Percentiles rank a stretch among this genome's conserved stretches.
phyloP scores from a whole-genome alignment of 805 yeast genomes.

The Diddensiella santjacobensis region DNA sequence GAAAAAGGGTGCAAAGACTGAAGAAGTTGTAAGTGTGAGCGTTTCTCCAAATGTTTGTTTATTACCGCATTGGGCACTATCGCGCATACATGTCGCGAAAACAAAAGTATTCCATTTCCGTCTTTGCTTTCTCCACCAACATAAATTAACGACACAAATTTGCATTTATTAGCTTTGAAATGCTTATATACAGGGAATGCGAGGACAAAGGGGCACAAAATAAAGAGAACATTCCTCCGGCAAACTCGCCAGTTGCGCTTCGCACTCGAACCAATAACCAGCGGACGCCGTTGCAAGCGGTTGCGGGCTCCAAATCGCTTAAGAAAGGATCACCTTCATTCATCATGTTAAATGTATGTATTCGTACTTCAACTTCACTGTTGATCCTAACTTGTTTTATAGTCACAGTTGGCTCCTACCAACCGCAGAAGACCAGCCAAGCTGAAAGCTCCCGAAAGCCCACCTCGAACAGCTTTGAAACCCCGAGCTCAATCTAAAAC shows the following conservation, averaged over 20 bases:
- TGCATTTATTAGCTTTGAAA: no score
- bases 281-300: constrained; percentile 8
- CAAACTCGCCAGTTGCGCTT: constrained; percentile 18
- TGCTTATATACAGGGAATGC: constrained; percentile 4
- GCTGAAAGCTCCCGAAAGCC: background rate
- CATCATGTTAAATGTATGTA: constrained; percentile 8
- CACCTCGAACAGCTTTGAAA: background rate
- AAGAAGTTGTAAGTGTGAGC: no score
- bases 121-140: no score
- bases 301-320: background rate
- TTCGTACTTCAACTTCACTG: background rate
- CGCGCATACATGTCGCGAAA: no score
- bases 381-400: background rate
- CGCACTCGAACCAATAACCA: background rate
- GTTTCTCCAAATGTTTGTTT: background rate
- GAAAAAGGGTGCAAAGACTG: no score
- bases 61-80: background rate
- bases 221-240: constrained; percentile 24
- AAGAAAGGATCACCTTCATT: background rate
- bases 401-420: constrained; percentile 14
- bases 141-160: no score
- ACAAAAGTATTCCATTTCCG: no score
- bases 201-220: constrained; percentile 7
- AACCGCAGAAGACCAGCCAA: background rate
- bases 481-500: constrained; percentile 3